Base-by-base conservation (phyloP, 2,329 filamentous ascomycete genomes). In the Scedosporium aurantiacum region DNA sequence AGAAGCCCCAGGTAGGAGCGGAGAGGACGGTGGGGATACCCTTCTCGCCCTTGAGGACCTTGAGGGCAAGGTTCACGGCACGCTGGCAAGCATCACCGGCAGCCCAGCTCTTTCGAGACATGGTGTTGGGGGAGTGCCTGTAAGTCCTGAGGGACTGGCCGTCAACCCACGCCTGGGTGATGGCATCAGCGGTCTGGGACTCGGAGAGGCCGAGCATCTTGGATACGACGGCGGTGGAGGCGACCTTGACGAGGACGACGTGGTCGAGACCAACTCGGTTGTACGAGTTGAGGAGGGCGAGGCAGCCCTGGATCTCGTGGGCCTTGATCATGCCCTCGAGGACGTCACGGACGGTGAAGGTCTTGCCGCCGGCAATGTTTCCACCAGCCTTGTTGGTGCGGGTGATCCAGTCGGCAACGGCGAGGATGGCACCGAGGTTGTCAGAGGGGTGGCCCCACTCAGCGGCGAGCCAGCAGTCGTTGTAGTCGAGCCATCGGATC, bases 401-500 rank as follows among this genome's bases (percentile, higher is more conserved):
- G 68, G 92, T 95, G 71, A 96, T 85, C 94, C 94, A 99, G 81
- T 99, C 94, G 63, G 94, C 91, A 60, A 97, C 92, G 56, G 93
- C 91, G 65, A 99, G 85, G 73, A 99, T 99, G 70, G 93, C 94
- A 65, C 94, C 94, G 68, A 99, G 77, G 81, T 99, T 99, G 81
- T 99, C 94, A 4, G 92, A 97, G 64, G 94, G 94, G 76, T 99
- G 94, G 63, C 94, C 94, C 94, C 94, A 99, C 79, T 99, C 94
- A 62, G 94, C 94, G 54, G 93, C 94, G 66, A 97, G 82, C 94
- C 93, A 99, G 85, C 94, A 97, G 83, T 99, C 94, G 76, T 99
- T 99, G 84, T 97, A 99, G 80, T 99, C 94, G 70, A 99, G 85
- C 94, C 94, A 99, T 72, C 94, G 85, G 79, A 99, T 96, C 88